phyloP scores from a whole-genome alignment of 2,329 filamentous ascomycete genomes.

The Cladophialophora psammophila region DNA sequence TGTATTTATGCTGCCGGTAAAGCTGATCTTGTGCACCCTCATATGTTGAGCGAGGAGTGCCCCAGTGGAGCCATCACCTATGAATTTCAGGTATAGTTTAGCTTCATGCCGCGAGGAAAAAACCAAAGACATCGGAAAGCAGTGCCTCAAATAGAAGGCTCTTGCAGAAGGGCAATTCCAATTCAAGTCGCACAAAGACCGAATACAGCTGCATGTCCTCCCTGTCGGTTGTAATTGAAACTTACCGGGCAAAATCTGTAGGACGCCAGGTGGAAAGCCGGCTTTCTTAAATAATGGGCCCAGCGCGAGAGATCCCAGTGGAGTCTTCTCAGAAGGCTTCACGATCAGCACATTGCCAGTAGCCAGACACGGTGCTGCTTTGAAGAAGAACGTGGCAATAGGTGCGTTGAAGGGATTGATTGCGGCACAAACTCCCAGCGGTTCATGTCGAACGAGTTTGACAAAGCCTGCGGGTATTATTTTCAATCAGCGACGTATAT shows the following conservation, averaged over 20 bases:
- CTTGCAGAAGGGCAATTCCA: no score
- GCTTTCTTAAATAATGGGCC: conserved; percentile 61
- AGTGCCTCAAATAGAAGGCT: no score
- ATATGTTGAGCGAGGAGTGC: conserved; percentile 65
- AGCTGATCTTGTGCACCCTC: conserved; percentile 66
- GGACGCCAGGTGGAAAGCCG: conserved; percentile 67
- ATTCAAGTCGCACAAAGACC: no score
- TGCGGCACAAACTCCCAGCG: conserved; percentile 54
- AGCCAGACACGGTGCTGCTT: conserved; percentile 58
- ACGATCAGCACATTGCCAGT: conserved; percentile 63
- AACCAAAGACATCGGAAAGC: no score
- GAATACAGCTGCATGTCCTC: no score
- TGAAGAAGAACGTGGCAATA: conserved; percentile 42
- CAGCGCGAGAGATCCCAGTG: conserved; percentile 61
- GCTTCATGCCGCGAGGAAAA: no score
- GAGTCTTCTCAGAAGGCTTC: conserved; percentile 65
- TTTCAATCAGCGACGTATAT: no score
- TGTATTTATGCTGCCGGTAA: conserved; percentile 70
- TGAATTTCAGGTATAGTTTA: no score
- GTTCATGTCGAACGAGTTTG: conserved; percentile 44
- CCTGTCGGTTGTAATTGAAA: no score
- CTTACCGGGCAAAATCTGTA: conserved; percentile 66
- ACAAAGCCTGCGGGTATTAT: no score
- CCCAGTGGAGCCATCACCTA: no score
- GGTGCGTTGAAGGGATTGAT: conserved; percentile 68